Base-by-base conservation (phyloP, 768 basidiomycete species). In the Boletus reticulatus region DNA sequence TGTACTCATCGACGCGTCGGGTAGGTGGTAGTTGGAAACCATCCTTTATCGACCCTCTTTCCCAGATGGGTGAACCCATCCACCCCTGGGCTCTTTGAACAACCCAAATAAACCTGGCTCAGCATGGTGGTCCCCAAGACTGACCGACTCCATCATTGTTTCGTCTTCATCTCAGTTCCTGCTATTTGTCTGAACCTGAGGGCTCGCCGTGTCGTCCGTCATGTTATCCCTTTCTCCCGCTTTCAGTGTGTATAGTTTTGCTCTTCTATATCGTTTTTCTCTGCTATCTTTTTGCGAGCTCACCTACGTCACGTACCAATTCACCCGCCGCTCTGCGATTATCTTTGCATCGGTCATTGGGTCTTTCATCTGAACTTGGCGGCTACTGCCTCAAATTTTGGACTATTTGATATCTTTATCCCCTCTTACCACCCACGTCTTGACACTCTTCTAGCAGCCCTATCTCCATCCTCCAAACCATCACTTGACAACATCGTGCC, bases 21-120 rank as follows among this genome's bases (percentile, higher is more conserved):
- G 84, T 82, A 38, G 84, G 67, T 10, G 83, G 72, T 4, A 80
- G 70, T 50, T 87, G 84, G 82, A 74, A 68, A 42, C 57, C 59
- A 17, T 41, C 64, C n/a, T 59, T 58, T 16, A 17, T 20, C 1
- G 31, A 20, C 4, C 63, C 68, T 19, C 61, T 66, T 31, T 62
- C 63, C 3, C 62, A 67, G 1, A 56, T 66, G 29, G 75, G 78
- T 17, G 72, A 72, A 61, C 54, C 70, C 0, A 44, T 69, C 42
- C 60, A 66, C 20, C 37, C 64, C 5, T 74, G 72, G 72, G 57
- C 62, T 31, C 58, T 73, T 29, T 58, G 63, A 44, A 38, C 38
- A 20, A 55, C 43, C 34, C 14, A 1, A 59, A 12, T 31, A 8
- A 22, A 4, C 5, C 16, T 13, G 19, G 19, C 24, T 42, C 34